phyloP scores from a whole-genome alignment of 108 stramenopile species.

The Cyclostephanos invisitatus region DNA sequence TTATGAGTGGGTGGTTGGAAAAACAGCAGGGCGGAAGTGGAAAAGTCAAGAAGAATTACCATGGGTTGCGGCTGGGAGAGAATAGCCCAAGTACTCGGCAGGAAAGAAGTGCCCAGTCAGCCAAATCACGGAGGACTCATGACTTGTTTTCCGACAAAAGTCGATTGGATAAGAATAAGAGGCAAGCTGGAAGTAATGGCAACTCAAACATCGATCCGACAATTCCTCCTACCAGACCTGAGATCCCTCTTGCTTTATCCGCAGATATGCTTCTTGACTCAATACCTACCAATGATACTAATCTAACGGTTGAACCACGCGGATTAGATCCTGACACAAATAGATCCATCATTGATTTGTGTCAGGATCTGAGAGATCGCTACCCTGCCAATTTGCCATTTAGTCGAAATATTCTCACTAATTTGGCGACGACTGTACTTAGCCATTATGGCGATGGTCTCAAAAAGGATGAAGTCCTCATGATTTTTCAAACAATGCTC shows the following conservation, averaged over 20 bases:
- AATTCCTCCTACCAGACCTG: neutral
- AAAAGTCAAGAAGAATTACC: neutral
- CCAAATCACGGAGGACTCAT: neutral
- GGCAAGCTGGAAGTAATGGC: neutral
- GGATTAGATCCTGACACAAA: neutral
- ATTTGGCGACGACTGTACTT: constrained; percentile 1
- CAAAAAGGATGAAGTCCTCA: constrained; percentile 15
- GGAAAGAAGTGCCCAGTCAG: neutral
- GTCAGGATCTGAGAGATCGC: neutral
- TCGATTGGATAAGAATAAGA: neutral
- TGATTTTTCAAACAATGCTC: constrained; percentile 28
- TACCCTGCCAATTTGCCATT: constrained; percentile 14
- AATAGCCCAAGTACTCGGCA: neutral
- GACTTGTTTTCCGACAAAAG: neutral
- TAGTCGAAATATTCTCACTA: constrained; percentile 12
- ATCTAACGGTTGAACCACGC: neutral
- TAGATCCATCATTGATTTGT: constrained; percentile 3
- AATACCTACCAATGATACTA: neutral
- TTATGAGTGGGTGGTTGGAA: constrained; percentile 8
- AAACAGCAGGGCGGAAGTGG: constrained; percentile 1
- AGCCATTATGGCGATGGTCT: neutral
- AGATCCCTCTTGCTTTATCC: neutral
- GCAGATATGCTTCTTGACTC: constrained; percentile 4
- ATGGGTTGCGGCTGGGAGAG: neutral
- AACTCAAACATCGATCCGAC: neutral